A percentile compares a stretch with the other conserved stretches of the same genome.
Conservation (phyloP, 441 rosid genomes). For the Adansonia grandidieri region DNA sequence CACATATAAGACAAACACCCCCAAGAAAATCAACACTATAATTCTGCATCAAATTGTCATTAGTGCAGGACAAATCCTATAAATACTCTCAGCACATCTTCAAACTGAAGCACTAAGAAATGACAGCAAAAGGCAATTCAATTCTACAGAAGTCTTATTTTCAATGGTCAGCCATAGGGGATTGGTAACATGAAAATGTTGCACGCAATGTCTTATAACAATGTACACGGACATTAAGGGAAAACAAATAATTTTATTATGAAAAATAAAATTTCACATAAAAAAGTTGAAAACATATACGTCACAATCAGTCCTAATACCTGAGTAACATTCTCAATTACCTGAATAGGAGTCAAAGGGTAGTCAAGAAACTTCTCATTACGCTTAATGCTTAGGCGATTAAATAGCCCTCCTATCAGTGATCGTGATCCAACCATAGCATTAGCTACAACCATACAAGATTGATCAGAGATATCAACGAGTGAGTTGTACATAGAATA, state of each 20-base stretch:
- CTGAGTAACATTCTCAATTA: conserved; percentile 29
- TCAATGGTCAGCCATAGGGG: background rate
- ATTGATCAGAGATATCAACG: conserved; percentile 35
- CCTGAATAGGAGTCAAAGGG: conserved; percentile 72
- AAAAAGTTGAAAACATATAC: background rate
- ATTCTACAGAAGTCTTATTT: conserved; percentile 6
- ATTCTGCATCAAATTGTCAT: background rate
- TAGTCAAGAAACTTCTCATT: conserved; percentile 55
- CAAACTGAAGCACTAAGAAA: background rate
- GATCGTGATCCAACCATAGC: conserved; percentile 94
- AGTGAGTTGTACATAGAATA: background rate
- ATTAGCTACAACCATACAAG: conserved; percentile 64
- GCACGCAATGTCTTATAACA: background rate
- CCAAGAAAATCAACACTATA: background rate
- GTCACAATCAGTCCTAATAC: background rate
- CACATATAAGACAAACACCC: background rate
- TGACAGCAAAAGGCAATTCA: background rate
- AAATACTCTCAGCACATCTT: conserved; percentile 10
- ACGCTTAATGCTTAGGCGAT: conserved; percentile 61
- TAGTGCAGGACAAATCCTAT: background rate
- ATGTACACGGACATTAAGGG: background rate
- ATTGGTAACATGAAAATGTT: conserved; percentile 8
- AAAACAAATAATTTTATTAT: conserved; percentile 3
- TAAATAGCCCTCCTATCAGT: conserved; percentile 90
- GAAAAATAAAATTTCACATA: background rate